Base-by-base conservation (phyloP, 2,329 filamentous ascomycete genomes). In the Arthrinium puccinioides region DNA sequence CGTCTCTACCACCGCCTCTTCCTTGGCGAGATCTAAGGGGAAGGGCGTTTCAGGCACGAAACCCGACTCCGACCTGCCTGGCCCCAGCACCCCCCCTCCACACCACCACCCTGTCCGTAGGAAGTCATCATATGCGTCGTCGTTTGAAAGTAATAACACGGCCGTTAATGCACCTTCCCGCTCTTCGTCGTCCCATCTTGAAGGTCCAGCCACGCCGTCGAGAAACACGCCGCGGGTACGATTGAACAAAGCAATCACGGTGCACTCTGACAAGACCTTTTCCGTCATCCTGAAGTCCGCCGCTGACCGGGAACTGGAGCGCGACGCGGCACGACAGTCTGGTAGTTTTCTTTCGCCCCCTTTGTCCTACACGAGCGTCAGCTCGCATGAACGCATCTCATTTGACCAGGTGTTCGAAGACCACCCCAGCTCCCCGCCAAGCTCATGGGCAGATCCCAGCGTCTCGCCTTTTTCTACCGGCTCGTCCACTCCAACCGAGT, bases 201-300 rank as follows among this genome's bases (percentile, higher is more conserved):
- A 49, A 36, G 46, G 50, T 39, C 45, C 29, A 43, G 43, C 51
- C 43, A 34, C 43, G 34, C 47, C 48, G 23, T 42, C 26, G 10
- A 28, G 24, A 21, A 37, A 26, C 10, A 13, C 18, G 21, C 53
- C 64, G 36, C 43, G 48, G 32, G 63, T 66, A 11, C 60, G 66
- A 30, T 60, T 65, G 41, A 58, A 59, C 37, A 68, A 66, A 43
- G 52, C 67, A 21, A 66, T 79, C 41, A 66, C 64, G 37, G 57
- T 79, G 20, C 64, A 77, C 46, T 54, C 72, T 6, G 70, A 79
- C 54, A 76, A 76, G 56, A 79, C 74, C 5, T 79, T 79, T 47
- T 74, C 72, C 13, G 55, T 78, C 24, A 55, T 69, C 19, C 52
- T 61, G 20, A 60, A 56, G 29, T 43, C 51, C 28, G 43, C 50